Percentiles rank a stretch among this genome's conserved stretches.
These are phyloP conservation scores for Xylaria sp. DNA, from an alignment of 2,329 filamentous ascomycete species.

Conservation along the genomic window DNA sequence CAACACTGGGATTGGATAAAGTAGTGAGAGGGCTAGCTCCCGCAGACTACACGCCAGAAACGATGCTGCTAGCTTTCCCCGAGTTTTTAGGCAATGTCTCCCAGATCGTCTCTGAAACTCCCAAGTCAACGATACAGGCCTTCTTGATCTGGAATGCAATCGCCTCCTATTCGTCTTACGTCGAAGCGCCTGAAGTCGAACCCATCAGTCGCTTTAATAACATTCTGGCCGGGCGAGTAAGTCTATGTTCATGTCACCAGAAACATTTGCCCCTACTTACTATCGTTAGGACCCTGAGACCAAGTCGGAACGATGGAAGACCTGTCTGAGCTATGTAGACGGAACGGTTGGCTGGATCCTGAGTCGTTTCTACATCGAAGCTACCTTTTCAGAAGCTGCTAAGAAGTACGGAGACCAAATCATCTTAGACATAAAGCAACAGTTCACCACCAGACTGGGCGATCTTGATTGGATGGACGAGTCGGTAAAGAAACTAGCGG, in stretches of 20 bases:
- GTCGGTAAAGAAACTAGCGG: conserved; percentile 65
- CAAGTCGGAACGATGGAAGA: conserved; percentile 72
- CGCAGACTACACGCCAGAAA: conserved; percentile 58
- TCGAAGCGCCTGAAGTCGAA: conserved; percentile 69
- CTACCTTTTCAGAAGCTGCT: conserved; percentile 72
- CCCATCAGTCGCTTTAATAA: conserved; percentile 70
- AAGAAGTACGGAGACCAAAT: conserved; percentile 75
- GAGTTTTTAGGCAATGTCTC: conserved; percentile 69
- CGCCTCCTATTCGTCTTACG: conserved; percentile 59
- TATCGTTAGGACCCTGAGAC: conserved; percentile 65
- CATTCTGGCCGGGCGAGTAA: conserved; percentile 65
- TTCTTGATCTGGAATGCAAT: conserved; percentile 74
- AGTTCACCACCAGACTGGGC: conserved; percentile 64
- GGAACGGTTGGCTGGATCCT: conserved; percentile 72
- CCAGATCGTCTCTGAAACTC: conserved; percentile 62
- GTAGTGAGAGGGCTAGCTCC: conserved; percentile 65
- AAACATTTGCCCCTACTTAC: conserved; percentile 10
- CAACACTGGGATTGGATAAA: conserved; percentile 64
- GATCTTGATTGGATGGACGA: conserved; percentile 68
- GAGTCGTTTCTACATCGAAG: conserved; percentile 76
- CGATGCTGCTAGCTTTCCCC: conserved; percentile 68
- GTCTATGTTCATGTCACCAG: conserved; percentile 17
- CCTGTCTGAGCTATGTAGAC: conserved; percentile 69
- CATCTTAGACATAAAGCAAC: conserved; percentile 74
- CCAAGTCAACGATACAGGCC: conserved; percentile 65